A percentile compares a stretch with the other conserved stretches of the same genome.
Conservation (phyloP, 495 filamentous ascomycete species). For the Extremus antarcticus region DNA sequence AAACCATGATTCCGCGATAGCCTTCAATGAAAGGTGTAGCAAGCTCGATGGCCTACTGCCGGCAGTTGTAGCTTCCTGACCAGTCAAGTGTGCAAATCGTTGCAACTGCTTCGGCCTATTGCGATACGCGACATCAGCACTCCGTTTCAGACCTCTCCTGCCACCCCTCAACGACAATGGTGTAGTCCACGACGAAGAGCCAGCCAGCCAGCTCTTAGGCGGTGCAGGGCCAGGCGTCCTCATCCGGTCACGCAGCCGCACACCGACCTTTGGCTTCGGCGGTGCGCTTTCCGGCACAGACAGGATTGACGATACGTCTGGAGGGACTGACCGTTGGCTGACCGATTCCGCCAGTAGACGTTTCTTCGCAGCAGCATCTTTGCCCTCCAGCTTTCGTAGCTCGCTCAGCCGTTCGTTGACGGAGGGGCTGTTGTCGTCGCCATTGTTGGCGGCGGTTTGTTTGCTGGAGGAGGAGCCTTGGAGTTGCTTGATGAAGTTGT, state of each 20-base stretch:
- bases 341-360: constrained; percentile 24
- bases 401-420: constrained; percentile 33
- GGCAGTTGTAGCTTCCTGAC: not conserved
- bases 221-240: constrained; percentile 54
- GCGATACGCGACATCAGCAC: constrained; percentile 3
- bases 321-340: constrained; percentile 39
- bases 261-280: constrained; percentile 48
- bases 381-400: constrained; percentile 28
- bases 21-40: constrained; percentile 12
- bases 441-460: not conserved
- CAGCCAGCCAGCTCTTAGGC: constrained; percentile 57
- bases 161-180: not conserved
- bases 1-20: constrained; percentile 14
- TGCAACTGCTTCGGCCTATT: constrained; percentile 9
- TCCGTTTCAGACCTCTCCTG: constrained; percentile 1
- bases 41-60: constrained; percentile 1
- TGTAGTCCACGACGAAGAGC: not conserved
- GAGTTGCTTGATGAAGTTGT: constrained; percentile 20
- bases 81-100: constrained; percentile 4
- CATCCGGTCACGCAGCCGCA: constrained; percentile 31
- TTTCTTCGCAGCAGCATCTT: constrained; percentile 21
- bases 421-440: constrained; percentile 10
- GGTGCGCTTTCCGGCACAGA: constrained; percentile 60
- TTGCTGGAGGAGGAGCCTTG: constrained; percentile 17
- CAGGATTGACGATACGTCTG: constrained; percentile 48